Conservation (phyloP, 1,139 yeast genomes). For the Magnusiomyces suaveolens region DNA sequence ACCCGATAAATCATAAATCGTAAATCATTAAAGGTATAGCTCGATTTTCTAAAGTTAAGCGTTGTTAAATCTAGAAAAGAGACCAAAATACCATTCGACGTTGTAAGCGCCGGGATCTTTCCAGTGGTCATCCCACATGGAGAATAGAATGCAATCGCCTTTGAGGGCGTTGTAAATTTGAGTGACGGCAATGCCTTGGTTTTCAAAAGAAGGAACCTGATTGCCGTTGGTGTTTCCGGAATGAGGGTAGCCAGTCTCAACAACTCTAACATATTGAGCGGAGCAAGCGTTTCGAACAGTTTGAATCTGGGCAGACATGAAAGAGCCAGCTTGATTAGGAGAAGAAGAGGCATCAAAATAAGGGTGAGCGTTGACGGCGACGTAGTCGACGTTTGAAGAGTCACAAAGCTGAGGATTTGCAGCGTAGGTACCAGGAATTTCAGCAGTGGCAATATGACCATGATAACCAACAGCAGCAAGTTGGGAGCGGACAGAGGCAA, state of each 20-base stretch:
- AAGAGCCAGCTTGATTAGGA: conserved; percentile 63
- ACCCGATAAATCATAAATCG: background rate
- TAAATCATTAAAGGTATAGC: no score
- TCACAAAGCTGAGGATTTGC: conserved; percentile 55
- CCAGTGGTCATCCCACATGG: conserved; percentile 78
- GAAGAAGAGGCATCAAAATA: conserved; percentile 57
- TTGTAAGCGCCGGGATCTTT: conserved; percentile 72
- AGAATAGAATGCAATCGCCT: conserved; percentile 53
- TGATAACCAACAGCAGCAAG: conserved; percentile 60
- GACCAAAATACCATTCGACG: conserved; percentile 79
- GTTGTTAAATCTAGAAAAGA: background rate
- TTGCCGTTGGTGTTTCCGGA: conserved; percentile 60
- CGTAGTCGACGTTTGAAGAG: conserved; percentile 49
- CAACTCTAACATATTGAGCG: conserved; percentile 38
- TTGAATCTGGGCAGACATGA: conserved; percentile 51
- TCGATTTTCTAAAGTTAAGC: background rate
- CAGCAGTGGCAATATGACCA: conserved; percentile 76
- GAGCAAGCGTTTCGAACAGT: conserved; percentile 39
- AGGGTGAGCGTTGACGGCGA: conserved; percentile 80
- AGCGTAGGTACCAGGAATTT: conserved; percentile 71
- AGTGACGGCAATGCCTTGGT: conserved; percentile 61
- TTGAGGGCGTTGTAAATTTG: conserved; percentile 46
- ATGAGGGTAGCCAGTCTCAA: conserved; percentile 89
- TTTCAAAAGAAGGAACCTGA: conserved; percentile 59
- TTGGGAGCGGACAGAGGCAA: conserved; percentile 48